Evolutionary conservation across 2,329 filamentous ascomycete species (phyloP).

Genomic region (Cordyceps cicadae): DNA sequence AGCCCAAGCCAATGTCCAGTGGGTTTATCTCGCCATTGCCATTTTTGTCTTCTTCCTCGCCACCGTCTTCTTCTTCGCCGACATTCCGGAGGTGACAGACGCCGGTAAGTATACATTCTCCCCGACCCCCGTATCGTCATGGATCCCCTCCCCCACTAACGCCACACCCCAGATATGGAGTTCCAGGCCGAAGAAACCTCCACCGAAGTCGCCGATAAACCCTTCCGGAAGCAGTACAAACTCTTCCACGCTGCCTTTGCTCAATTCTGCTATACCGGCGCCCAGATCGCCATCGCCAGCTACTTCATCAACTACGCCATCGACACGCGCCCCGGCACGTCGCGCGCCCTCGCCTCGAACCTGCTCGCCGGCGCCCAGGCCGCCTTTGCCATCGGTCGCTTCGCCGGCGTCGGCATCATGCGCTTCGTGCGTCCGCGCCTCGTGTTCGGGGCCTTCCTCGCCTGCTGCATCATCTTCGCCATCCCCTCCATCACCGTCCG

Average conservation of each 20-base stretch:
- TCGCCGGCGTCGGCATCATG: slow-evolving; percentile 60
- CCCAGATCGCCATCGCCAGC: slow-evolving; percentile 56
- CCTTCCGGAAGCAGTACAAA: slow-evolving; percentile 62
- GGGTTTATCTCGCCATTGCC: slow-evolving; percentile 67
- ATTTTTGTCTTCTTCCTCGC: slow-evolving; percentile 62
- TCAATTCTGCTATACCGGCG: slow-evolving; percentile 72
- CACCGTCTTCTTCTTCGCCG: slow-evolving; percentile 56
- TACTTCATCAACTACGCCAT: slow-evolving; percentile 71
- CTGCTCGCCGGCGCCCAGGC: slow-evolving; percentile 69
- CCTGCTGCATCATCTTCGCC: slow-evolving; percentile 55
- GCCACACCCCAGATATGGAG: slow-evolving; percentile 47
- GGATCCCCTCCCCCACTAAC: background rate
- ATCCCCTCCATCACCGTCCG: slow-evolving; percentile 38
- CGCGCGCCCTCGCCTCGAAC: slow-evolving; percentile 47
- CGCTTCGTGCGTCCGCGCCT: slow-evolving; percentile 55
- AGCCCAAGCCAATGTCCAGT: slow-evolving; percentile 61
- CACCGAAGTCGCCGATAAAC: slow-evolving; percentile 48
- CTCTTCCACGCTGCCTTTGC: slow-evolving; percentile 69
- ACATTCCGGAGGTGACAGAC: slow-evolving; percentile 62
- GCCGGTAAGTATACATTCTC: slow-evolving; percentile 21
- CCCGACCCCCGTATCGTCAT: background rate
- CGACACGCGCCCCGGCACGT: slow-evolving; percentile 47
- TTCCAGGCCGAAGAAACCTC: slow-evolving; percentile 49
- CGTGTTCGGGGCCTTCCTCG: slow-evolving; percentile 60
- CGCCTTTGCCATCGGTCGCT: slow-evolving; percentile 63